Conservation (phyloP, 106 monocot species). For the Chionographis japonica region DNA sequence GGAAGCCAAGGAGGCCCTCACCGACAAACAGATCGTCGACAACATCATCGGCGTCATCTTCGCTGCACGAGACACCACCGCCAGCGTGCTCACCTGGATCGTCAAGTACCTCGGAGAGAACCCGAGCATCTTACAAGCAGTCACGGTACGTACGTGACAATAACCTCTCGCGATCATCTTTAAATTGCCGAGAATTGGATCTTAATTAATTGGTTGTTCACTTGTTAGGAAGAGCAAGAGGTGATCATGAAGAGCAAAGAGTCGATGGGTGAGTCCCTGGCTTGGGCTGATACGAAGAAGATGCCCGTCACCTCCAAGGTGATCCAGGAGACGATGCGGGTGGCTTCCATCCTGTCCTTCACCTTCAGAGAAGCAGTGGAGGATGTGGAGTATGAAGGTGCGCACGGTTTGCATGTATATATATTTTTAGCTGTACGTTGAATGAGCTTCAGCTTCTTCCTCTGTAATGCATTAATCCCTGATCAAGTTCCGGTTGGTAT, state of each 20-base stretch:
- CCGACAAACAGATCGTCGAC: slow-evolving; percentile 80
- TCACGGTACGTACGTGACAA: slow-evolving; percentile 46
- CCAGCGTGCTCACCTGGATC: slow-evolving; percentile 91
- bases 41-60: slow-evolving; percentile 96
- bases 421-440: no score
- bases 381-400: slow-evolving; percentile 87
- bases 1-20: slow-evolving; percentile 54
- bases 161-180: no score
- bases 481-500: no score
- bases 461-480: no score
- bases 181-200: no score
- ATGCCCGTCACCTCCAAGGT: slow-evolving; percentile 79
- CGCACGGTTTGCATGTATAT: background rate
- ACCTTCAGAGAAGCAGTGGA: slow-evolving; percentile 94
- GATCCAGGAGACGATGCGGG: slow-evolving; percentile 87
- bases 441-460: no score
- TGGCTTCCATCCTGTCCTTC: slow-evolving; percentile 84
- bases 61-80: slow-evolving; percentile 89
- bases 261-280: slow-evolving; percentile 24
- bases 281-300: slow-evolving; percentile 75
- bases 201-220: background rate
- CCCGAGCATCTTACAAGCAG: slow-evolving; percentile 61
- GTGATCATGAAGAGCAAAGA: slow-evolving; percentile 51
- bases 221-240: slow-evolving; percentile 85
- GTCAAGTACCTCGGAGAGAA: slow-evolving; percentile 93